Conservation (phyloP, 2,329 filamentous ascomycete genomes). For the Aspergillus brasiliensis region DNA sequence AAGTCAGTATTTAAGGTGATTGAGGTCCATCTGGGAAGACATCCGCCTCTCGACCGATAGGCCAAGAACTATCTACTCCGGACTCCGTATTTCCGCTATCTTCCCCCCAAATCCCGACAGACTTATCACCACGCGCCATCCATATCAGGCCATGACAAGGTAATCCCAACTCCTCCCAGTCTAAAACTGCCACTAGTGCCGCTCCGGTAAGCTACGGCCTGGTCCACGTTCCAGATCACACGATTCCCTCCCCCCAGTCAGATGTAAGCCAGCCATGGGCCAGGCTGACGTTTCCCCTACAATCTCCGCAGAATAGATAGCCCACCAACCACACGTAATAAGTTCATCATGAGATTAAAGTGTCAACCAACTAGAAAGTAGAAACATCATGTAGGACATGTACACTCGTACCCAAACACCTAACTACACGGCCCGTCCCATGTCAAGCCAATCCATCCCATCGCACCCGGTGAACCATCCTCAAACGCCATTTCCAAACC, state of each 20-base stretch:
- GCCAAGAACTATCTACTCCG: too few species aligned
- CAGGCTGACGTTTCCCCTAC: too few species aligned
- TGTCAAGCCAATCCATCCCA: neutral
- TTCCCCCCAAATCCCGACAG: neutral
- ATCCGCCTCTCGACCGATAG: too few species aligned
- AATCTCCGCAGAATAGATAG: too few species aligned
- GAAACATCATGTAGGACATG: slow-evolving; percentile 10
- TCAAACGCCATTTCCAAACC: slow-evolving; percentile 22
- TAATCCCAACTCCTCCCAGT: neutral
- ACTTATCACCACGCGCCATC: slow-evolving; percentile 4
- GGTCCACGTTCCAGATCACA: slow-evolving; percentile 2
- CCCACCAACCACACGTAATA: too few species aligned
- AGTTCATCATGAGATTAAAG: neutral
- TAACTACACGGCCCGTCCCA: slow-evolving; percentile 1
- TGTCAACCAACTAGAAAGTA: neutral
- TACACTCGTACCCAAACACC: slow-evolving; percentile 12
- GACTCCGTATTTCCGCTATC: too few species aligned
- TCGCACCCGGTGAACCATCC: neutral
- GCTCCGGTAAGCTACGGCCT: neutral
- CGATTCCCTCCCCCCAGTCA: neutral
- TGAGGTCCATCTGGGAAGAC: too few species aligned
- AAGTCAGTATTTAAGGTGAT: too few species aligned
- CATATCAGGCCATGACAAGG: slow-evolving; percentile 14
- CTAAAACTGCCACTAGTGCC: slow-evolving; percentile 6
- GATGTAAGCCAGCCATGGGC: too few species aligned